Evolutionary conservation across 179 eudicot species (phyloP).

Genomic region (Actinidia arguta): DNA sequence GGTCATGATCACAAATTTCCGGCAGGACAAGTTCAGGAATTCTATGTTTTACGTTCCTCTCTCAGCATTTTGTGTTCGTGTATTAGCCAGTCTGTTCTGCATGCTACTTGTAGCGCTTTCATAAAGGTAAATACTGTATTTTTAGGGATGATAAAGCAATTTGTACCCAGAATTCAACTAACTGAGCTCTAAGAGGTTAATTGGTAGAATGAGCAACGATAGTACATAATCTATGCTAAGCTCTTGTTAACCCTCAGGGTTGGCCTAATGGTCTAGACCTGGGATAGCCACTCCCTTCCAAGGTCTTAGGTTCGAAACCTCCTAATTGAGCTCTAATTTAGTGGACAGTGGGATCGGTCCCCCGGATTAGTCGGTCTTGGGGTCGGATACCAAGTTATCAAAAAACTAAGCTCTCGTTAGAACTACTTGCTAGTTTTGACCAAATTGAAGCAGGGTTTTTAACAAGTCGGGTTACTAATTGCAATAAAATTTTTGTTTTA

Average conservation of each 20-base stretch:
- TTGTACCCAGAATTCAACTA: neutral
- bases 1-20: slow-evolving; percentile 71
- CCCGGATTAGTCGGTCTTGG: too few relatives aligned
- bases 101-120: neutral
- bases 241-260: neutral
- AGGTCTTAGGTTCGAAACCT: too few relatives aligned
- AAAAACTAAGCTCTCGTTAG: neutral
- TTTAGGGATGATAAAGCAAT: neutral
- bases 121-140: neutral
- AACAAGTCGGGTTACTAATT: too few relatives aligned
- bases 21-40: slow-evolving; percentile 78
- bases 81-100: slow-evolving; percentile 2
- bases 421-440: neutral
- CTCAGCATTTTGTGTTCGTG: neutral
- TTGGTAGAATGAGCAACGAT: neutral
- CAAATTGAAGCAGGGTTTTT: neutral
- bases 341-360: neutral
- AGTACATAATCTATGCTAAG: neutral
- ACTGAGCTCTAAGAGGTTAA: neutral
- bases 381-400: too few relatives aligned
- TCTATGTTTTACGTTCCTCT: slow-evolving; percentile 67
- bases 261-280: neutral
- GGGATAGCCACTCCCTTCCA: too few relatives aligned
- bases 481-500: too few relatives aligned
- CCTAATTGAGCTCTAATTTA: neutral